A percentile compares a stretch with the other conserved stretches of the same genome.
phyloP scores from a whole-genome alignment of 352 stramenopile genomes.

The Phytophthora crassamura region DNA sequence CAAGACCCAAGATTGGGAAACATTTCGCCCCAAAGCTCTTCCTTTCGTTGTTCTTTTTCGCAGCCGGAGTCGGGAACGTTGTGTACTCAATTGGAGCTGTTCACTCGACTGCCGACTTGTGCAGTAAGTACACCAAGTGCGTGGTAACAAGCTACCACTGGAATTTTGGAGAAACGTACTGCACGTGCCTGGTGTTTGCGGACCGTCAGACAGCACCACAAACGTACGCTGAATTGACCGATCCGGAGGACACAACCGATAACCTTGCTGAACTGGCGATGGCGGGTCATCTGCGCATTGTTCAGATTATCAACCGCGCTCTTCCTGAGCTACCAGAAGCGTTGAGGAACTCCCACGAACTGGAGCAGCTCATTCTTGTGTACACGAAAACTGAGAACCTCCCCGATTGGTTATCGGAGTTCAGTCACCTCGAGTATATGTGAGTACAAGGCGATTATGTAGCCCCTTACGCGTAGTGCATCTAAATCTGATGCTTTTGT shows the following conservation, averaged over 20 bases:
- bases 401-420: slow-evolving; percentile 28
- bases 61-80: slow-evolving; percentile 23
- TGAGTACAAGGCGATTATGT: slow-evolving; percentile 20
- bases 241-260: slow-evolving; percentile 34
- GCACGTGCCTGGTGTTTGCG: slow-evolving; percentile 40
- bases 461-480: too few species aligned
- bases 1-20: slow-evolving; percentile 2
- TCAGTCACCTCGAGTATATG: slow-evolving; percentile 39
- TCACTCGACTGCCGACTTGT: slow-evolving; percentile 28
- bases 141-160: slow-evolving; percentile 42
- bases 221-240: slow-evolving; percentile 41
- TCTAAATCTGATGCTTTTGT: too few species aligned
- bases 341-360: slow-evolving; percentile 33
- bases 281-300: slow-evolving; percentile 37
- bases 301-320: slow-evolving; percentile 50
- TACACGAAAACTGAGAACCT: slow-evolving; percentile 38
- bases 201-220: slow-evolving; percentile 27
- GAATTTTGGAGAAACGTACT: slow-evolving; percentile 24
- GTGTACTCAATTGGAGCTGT: slow-evolving; percentile 36
- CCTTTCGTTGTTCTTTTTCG: slow-evolving; percentile 34
- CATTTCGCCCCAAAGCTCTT: slow-evolving; percentile 18
- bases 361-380: slow-evolving; percentile 37
- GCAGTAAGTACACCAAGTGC: slow-evolving; percentile 31
- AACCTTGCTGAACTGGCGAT: slow-evolving; percentile 31
- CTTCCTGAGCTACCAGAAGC: slow-evolving; percentile 34